Base-by-base conservation (phyloP, 495 filamentous ascomycete genomes). In the Pyrenula massariospora region DNA sequence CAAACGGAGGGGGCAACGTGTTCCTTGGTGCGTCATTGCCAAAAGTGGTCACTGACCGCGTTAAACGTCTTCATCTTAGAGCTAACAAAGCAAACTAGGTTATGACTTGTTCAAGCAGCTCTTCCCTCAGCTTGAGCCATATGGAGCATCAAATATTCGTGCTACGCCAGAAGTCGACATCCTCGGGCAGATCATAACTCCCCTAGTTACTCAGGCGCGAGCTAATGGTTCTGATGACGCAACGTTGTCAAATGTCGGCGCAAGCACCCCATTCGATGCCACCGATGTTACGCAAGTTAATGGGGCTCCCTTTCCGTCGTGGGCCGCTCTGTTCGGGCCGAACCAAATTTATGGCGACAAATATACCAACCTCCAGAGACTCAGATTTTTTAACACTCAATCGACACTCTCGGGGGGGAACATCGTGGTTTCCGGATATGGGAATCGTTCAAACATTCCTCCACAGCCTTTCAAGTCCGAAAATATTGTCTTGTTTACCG, bases 321-420 rank as follows among this genome's bases (percentile, higher is more conserved):
- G 78, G 81, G 59, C 65, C 5, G 75, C 84, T 42, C 70, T 78
- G 49, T 80, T 71, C 58, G 78, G 79, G 0, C 77, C 77, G 15
- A 58, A 73, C 31, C 24, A 59, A 0, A 58, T 68, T 25, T 59
- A 75, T 21, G 72, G 67, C 0, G 75, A 78, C 55, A 59, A 68
- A 12, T 79, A 74, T 60, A 77, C 78, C 19, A 69, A 67, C 12
- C 66, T 65, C 52, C 68, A 80, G 60, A 65, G 67, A 0, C 74
- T 79, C 58, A 77, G 80, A 54, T 65, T 81, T 21, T 73, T 77
- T 54, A 73, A 74, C 60, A 66, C 64, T n/a, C 49, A 70, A 12
- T 75, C 75, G 49, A 70, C 74, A 15, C 60, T 62, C 10, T 52
- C 51, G 1, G n/a, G n/a, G n/a, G n/a, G n/a, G n/a, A 58, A 52